phyloP scores from a whole-genome alignment of 2,329 filamentous ascomycete genomes.

The Penicillium griseofulvum region DNA sequence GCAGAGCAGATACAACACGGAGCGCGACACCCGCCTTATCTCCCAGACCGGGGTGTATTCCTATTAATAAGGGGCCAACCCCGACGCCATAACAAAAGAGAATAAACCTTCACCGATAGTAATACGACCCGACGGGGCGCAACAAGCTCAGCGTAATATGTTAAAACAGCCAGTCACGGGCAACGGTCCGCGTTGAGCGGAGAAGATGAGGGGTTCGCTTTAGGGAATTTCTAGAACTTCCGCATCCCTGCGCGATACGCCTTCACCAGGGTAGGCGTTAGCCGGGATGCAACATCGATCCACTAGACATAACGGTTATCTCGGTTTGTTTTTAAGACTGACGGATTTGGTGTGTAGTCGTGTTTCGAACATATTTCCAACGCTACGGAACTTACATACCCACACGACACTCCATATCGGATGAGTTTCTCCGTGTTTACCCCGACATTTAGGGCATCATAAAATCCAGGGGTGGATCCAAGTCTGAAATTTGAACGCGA shows the following conservation, averaged over 20 bases:
- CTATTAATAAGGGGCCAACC: neutral
- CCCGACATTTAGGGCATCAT: neutral
- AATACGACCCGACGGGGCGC: slow-evolving; percentile 7
- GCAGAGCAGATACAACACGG: neutral
- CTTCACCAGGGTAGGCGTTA: slow-evolving; percentile 5
- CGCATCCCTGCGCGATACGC: slow-evolving; percentile 2
- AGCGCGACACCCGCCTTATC: slow-evolving; percentile 1
- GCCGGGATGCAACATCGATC: slow-evolving; percentile 7
- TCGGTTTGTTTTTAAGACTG: neutral
- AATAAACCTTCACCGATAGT: neutral
- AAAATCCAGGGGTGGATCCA: neutral
- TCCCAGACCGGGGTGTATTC: slow-evolving; percentile 3
- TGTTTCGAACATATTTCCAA: neutral
- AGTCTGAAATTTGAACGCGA: neutral
- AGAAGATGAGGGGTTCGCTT: slow-evolving; percentile 8
- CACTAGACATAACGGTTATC: neutral
- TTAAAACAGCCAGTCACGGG: neutral
- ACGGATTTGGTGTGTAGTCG: neutral
- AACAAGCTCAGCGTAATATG: neutral
- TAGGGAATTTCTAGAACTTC: slow-evolving; percentile 4
- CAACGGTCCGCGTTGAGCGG: slow-evolving; percentile 1
- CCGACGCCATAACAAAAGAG: neutral
- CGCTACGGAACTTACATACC: neutral
- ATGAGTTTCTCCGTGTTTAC: slow-evolving; percentile 1
- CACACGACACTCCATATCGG: neutral